phyloP scores from a whole-genome alignment of 2,329 filamentous ascomycete species.

The Pseudogymnoascus sp. region DNA sequence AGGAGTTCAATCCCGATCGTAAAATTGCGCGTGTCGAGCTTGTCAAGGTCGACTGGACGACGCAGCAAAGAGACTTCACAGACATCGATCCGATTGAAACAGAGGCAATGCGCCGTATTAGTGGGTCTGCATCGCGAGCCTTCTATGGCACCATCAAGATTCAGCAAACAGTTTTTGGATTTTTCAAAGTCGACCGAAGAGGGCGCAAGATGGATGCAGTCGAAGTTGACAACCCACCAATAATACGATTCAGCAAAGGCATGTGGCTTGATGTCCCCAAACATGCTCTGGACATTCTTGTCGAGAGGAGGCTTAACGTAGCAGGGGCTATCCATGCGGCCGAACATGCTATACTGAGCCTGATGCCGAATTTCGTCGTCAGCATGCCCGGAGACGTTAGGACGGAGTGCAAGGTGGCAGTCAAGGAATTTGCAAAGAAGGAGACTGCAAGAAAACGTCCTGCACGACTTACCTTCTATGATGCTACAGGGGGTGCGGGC shows the following conservation, averaged over 20 bases:
- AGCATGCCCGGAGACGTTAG: conserved; percentile 83
- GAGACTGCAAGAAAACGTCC: conserved; percentile 70
- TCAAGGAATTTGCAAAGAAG: conserved; percentile 74
- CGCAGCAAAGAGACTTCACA: conserved; percentile 83
- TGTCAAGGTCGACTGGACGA: conserved; percentile 92
- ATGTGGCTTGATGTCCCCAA: conserved; percentile 94
- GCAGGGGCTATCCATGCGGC: conserved; percentile 90
- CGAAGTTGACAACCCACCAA: conserved; percentile 85
- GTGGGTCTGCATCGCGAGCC: conserved; percentile 54
- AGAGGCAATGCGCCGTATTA: conserved; percentile 70
- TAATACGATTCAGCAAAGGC: conserved; percentile 74
- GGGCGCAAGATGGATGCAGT: conserved; percentile 84
- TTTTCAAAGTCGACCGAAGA: conserved; percentile 90
- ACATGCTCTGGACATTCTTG: conserved; percentile 67
- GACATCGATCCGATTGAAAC: conserved; percentile 92
- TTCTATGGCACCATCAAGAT: conserved; percentile 85
- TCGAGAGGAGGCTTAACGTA: conserved; percentile 62
- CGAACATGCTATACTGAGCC: conserved; percentile 77
- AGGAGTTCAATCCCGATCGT: conserved; percentile 73
- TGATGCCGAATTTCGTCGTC: conserved; percentile 87
- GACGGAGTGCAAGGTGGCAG: conserved; percentile 83
- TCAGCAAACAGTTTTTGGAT: conserved; percentile 83
- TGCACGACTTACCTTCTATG: conserved; percentile 85
- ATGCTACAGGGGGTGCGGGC: conserved; percentile 77
- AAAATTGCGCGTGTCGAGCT: conserved; percentile 79